Evolutionary conservation across 352 stramenopile genomes (phyloP), one percentile per base, ranked within the genome.

Genomic region (Thalassiosira mediterranea): DNA sequence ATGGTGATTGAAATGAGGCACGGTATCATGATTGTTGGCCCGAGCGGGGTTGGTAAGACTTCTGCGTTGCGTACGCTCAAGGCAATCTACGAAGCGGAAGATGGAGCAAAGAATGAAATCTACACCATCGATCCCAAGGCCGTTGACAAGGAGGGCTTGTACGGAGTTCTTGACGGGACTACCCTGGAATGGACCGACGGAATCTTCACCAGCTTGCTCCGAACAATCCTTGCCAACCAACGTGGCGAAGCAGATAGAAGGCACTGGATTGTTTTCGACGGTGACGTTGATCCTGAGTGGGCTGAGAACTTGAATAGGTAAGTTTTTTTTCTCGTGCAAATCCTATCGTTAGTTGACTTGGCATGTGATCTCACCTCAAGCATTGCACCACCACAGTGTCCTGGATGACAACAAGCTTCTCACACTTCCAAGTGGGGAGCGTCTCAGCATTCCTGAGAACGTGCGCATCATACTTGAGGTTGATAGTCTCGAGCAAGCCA

Each of bases 401-500:
- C 89, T 99, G 25, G 97, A 99, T 81, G 97, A 99, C 83, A 99
- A 99, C 89, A 97, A 98, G 23, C 79, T 99, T 29, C 86, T 99
- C 19, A 99, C 97, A 8, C 90, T 99, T 32, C 97, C 98, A 1
- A 99, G 95, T 23, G 98, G 97, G 51, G 98, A 99, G 80, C 95
- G 98, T 21, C 89, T 99, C 13, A 94, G 95, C 69, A 97, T 99
- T 52, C 97, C 97, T 13, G 83, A 94, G 1, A 99, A 99, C 79
- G 96, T 99, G n/a, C 96, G 96, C 81, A 98, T 99, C 72, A 97
- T 99, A 81, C 97, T 99, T 76, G 98, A 99, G 88, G 98, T 98
- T 1, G 97, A 99, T 64, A 99, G 95, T 51, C 86, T 99, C 21
- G 93, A 95, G 21, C 97, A 98, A 71, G 97, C 97, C 5, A 99